Evolutionary conservation across 805 yeast genomes (phyloP).

Genomic region (Zygotorulaspora chibaensis): DNA sequence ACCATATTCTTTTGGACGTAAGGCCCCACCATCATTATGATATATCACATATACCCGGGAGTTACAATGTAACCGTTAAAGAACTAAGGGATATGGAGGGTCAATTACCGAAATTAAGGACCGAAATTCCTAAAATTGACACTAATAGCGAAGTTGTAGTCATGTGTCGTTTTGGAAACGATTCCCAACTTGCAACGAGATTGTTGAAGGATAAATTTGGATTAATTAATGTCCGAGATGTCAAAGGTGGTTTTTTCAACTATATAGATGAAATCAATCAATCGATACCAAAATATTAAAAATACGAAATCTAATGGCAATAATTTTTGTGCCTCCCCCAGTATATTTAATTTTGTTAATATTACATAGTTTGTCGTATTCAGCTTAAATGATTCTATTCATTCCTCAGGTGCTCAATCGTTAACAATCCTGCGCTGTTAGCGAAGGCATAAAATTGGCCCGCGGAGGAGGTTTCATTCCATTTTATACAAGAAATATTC

Average conservation of each 20-base stretch:
- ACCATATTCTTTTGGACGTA: constrained; percentile 60
- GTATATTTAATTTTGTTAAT: not conserved
- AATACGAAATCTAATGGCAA: not conserved
- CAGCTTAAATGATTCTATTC: not conserved
- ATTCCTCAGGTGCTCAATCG: constrained; percentile 25
- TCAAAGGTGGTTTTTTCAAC: constrained; percentile 69
- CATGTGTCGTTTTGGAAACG: constrained; percentile 86
- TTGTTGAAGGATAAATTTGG: constrained; percentile 49
- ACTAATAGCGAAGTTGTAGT: constrained; percentile 44
- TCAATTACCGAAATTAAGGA: constrained; percentile 23
- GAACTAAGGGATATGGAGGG: constrained; percentile 36
- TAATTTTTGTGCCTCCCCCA: not conserved
- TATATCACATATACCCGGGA: constrained; percentile 55
- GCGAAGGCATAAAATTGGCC: constrained; percentile 44
- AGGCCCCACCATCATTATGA: constrained; percentile 73
- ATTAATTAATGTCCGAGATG: constrained; percentile 51
- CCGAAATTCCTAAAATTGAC: constrained; percentile 24
- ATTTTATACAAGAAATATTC: constrained; percentile 45
- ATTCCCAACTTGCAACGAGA: constrained; percentile 73
- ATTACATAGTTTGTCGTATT: not conserved
- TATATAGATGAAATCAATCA: constrained; percentile 65
- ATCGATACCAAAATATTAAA: constrained; percentile 57
- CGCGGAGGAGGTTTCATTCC: constrained; percentile 49
- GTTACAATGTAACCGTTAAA: constrained; percentile 62
- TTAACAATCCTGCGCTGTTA: constrained; percentile 32